Evolutionary conservation across 805 yeast species (phyloP).

Genomic region (Priceomyces haplophilus): DNA sequence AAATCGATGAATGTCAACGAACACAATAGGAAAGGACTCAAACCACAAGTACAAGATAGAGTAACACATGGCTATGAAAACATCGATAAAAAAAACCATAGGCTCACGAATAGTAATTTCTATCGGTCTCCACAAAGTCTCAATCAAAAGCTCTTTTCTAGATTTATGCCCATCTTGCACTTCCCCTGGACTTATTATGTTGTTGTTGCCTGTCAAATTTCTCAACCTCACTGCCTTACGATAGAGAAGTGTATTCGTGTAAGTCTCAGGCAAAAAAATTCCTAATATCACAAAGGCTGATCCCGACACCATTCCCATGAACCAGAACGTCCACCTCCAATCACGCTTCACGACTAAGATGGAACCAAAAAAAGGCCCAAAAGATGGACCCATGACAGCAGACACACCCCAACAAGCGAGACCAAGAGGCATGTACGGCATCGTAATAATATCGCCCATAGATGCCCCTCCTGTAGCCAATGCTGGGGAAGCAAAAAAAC

Average conservation of each 20-base stretch:
- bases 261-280: constrained; percentile 46
- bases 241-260: constrained; percentile 40
- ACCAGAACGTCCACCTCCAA: constrained; percentile 55
- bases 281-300: constrained; percentile 15
- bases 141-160: constrained; percentile 15
- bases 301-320: constrained; percentile 32
- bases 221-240: constrained; percentile 45
- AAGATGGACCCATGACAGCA: constrained; percentile 47
- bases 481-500: constrained; percentile 51
- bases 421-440: constrained; percentile 42
- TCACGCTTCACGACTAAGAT: constrained; percentile 36
- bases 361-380: constrained; percentile 54
- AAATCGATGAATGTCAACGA: constrained; percentile 43
- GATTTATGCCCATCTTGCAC: constrained; percentile 23
- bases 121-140: constrained; percentile 48
- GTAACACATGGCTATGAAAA: constrained; percentile 51
- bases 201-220: constrained; percentile 39
- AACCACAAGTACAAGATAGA: constrained; percentile 55
- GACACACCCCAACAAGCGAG: constrained; percentile 50
- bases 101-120: constrained; percentile 53
- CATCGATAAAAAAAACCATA: constrained; percentile 49
- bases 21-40: constrained; percentile 52
- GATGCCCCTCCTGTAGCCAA: constrained; percentile 54
- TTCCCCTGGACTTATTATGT: constrained; percentile 38
- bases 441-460: constrained; percentile 42